Conservation (phyloP, 1,284 basidiomycete species). For the Thecaphora thlaspeos region DNA sequence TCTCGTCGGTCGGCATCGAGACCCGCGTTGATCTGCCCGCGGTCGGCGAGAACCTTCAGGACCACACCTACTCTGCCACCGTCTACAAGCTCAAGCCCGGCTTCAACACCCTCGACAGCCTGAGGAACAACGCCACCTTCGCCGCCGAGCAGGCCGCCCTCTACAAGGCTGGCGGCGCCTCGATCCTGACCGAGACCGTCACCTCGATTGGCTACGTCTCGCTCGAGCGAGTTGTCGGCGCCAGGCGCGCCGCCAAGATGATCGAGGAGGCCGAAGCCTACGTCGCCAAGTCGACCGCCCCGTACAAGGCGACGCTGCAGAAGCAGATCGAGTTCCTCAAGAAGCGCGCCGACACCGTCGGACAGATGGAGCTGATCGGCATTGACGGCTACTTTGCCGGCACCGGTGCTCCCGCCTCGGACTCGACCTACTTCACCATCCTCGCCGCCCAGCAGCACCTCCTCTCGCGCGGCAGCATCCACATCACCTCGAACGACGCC, state of each 20-base stretch:
- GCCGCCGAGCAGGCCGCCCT: constrained; percentile 36
- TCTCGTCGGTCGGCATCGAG: constrained; percentile 58
- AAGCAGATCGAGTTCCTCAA: constrained; percentile 51
- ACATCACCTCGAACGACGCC: constrained; percentile 64
- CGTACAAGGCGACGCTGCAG: constrained; percentile 38
- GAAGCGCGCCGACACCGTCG: constrained; percentile 31
- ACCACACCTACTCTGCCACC: constrained; percentile 58
- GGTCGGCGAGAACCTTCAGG: constrained; percentile 61
- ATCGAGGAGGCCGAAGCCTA: constrained; percentile 35
- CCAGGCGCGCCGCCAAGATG: constrained; percentile 21
- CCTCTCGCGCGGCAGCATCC: constrained; percentile 62
- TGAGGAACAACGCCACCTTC: constrained; percentile 43
- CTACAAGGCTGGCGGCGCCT: constrained; percentile 39
- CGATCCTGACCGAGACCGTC: constrained; percentile 45
- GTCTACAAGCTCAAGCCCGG: constrained; percentile 47
- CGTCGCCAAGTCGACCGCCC: constrained; percentile 20
- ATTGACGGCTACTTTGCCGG: constrained; percentile 52
- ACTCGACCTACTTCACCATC: constrained; percentile 49
- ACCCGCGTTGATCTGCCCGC: constrained; percentile 40
- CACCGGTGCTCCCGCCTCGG: constrained; percentile 34
- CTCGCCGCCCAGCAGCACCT: constrained; percentile 65
- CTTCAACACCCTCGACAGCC: constrained; percentile 41
- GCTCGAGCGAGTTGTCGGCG: constrained; percentile 38
- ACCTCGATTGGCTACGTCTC: constrained; percentile 52
- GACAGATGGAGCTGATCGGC: constrained; percentile 53